Percentiles rank a stretch among this genome's conserved stretches.
Conservation (phyloP, 768 basidiomycete genomes). For the Symmetrospora coprosmae region DNA sequence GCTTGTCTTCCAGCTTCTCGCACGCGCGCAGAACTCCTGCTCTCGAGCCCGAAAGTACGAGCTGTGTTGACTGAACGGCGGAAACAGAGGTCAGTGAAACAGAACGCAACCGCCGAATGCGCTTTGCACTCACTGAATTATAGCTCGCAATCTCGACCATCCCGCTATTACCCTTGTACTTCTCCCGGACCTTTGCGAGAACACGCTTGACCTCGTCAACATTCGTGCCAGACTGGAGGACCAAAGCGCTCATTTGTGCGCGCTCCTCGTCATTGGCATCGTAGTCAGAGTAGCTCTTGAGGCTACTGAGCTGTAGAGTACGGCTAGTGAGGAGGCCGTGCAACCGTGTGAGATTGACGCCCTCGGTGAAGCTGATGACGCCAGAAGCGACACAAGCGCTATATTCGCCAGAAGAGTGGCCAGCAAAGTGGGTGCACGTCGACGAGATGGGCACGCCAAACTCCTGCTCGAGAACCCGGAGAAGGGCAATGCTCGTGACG, state of each 20-base stretch:
- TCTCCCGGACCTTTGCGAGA: not conserved
- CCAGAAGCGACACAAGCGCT: conserved; percentile 32
- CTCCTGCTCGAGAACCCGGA: conserved; percentile 30
- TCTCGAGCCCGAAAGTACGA: conserved; percentile 31
- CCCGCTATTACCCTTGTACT: conserved; percentile 21
- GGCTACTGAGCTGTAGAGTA: conserved; percentile 29
- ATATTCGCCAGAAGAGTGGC: conserved; percentile 33
- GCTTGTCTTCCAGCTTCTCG: conserved; percentile 26
- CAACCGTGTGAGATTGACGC: conserved; percentile 31
- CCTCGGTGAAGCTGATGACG: conserved; percentile 30
- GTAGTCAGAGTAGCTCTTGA: conserved; percentile 25
- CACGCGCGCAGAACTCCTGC: conserved; percentile 31
- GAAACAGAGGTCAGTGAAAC: not conserved
- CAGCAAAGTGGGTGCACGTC: conserved; percentile 24
- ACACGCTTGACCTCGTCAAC: conserved; percentile 29
- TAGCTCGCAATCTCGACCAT: conserved; percentile 33
- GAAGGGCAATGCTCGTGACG: conserved; percentile 32
- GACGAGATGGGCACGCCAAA: conserved; percentile 15
- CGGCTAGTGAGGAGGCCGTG: conserved; percentile 31
- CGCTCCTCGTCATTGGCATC: conserved; percentile 24
- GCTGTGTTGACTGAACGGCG: conserved; percentile 20
- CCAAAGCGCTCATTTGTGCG: conserved; percentile 32
- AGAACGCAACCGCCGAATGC: no score
- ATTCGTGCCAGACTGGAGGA: conserved; percentile 25
- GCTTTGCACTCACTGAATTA: conserved; percentile 28